These are phyloP conservation scores for Arthromyces matolae DNA, from an alignment of 768 basidiomycete species.

Conservation along the genomic window DNA sequence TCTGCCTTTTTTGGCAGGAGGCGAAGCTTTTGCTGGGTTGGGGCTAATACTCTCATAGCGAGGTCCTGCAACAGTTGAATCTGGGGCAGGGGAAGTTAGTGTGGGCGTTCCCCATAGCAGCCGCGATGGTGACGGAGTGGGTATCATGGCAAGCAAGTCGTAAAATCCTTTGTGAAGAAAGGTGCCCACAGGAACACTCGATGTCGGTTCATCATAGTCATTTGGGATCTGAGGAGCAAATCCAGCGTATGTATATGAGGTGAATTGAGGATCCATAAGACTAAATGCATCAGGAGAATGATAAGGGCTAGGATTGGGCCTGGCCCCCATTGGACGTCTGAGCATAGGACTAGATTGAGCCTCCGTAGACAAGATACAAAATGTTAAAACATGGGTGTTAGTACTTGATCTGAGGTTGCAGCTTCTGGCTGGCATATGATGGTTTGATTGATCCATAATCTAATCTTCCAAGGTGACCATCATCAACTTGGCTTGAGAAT, in stretches of 20 bases:
- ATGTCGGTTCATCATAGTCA: constrained; percentile 39
- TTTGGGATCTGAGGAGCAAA: constrained; percentile 34
- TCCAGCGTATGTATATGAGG: constrained; percentile 41
- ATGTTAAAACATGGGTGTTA: background rate
- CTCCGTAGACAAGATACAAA: too few relatives aligned
- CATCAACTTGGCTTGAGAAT: too few relatives aligned
- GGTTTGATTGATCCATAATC: too few relatives aligned
- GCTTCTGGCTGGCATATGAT: constrained; percentile 9
- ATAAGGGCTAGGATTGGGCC: constrained; percentile 28
- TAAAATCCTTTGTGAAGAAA: constrained; percentile 89
- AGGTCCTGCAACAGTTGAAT: constrained; percentile 56
- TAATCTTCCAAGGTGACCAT: constrained; percentile 9
- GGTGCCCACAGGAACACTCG: constrained; percentile 61
- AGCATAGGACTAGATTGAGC: too few relatives aligned
- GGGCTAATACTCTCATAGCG: constrained; percentile 59
- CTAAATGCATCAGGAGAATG: constrained; percentile 25
- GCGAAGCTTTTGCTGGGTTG: constrained; percentile 26
- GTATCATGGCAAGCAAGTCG: constrained; percentile 76
- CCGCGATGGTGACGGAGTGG: constrained; percentile 65
- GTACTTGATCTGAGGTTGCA: constrained; percentile 12
- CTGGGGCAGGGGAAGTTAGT: constrained; percentile 28
- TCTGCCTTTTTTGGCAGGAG: constrained; percentile 50
- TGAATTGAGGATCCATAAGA: constrained; percentile 33
- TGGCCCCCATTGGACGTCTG: constrained; percentile 23
- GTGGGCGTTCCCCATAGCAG: constrained; percentile 51